Base-by-base conservation (phyloP, 139 green algal species). In the Asterochloris erici region DNA sequence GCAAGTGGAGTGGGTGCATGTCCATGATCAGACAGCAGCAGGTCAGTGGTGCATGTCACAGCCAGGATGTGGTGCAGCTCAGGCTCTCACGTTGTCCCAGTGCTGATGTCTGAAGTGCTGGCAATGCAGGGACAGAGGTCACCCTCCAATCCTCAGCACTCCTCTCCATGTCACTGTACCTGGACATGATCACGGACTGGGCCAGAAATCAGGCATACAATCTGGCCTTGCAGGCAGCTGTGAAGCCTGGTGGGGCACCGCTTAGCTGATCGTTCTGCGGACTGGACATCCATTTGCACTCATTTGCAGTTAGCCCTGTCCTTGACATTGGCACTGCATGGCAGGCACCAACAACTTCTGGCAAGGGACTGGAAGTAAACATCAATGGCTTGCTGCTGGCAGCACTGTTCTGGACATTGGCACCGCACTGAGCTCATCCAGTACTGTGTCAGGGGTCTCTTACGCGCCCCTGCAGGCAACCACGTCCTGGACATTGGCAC, bases 401-500 rank as follows among this genome's bases (percentile, higher is more conserved):
- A n/a, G n/a, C n/a, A n/a, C n/a, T n/a, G 71, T 24, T 54, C 11
- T 60, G 29, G 24, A 83, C n/a, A 68, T 54, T 69, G 78, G 14
- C 12, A 77, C 38, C 6, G 79, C 78, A 81, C 12, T 82, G 9
- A 38, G 28, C 23, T 15, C 26, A 69, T 27, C 63, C 11, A 24
- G 74, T 6, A 16, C 21, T 60, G 24, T n/a, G 69, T 47, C 14
- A 71, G 21, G 23, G 13, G 29, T 64, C 15, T 26, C 10, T 28
- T 19, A 27, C 6, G 47, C 14, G 14, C 28, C 69, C 12, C 10
- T 69, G 63, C 79, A 77, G 70, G 81, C 17, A 27, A 82, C 11
- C 82, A 81, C 0, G 78, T 92, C 6, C 81, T 93, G 75, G 88
- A 91, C 66, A 92, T 92, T 62, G 90, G 90, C 24, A 94, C 90